phyloP scores from a whole-genome alignment of 768 basidiomycete species.

The Russula dissimulans region DNA sequence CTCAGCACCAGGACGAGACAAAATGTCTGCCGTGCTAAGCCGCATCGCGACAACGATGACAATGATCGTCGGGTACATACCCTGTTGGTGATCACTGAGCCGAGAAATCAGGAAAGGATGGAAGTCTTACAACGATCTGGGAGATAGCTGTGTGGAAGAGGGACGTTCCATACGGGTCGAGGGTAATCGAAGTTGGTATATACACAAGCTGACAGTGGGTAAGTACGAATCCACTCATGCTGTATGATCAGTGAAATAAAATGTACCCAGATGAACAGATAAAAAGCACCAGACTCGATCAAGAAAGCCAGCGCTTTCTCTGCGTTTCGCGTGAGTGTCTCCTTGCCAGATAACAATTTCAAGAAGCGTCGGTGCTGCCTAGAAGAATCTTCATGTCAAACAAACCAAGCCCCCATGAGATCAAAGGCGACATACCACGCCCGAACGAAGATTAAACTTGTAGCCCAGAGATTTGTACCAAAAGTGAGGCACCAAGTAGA shows the following conservation, averaged over 20 bases:
- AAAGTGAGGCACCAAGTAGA: not conserved
- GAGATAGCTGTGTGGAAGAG: not conserved
- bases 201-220: not conserved
- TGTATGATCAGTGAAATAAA: not conserved
- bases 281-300: conserved; percentile 4
- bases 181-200: too few relatives aligned
- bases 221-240: not conserved
- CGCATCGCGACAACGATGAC: conserved; percentile 8
- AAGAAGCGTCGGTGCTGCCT: conserved; percentile 1
- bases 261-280: conserved; percentile 2
- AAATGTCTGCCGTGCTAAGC: conserved; percentile 3
- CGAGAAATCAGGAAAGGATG: not conserved
- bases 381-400: not conserved
- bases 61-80: conserved; percentile 3
- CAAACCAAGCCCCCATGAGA: not conserved
- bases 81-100: not conserved
- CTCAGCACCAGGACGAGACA: not conserved
- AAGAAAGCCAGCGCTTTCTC: conserved; percentile 2
- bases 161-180: too few relatives aligned
- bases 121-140: conserved; percentile 4
- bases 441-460: conserved; percentile 4
- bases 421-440: not conserved
- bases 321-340: not conserved
- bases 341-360: not conserved
- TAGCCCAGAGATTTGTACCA: conserved; percentile 9